Conservation (phyloP, 768 basidiomycete genomes). For the Leucogyrophana mollusca region DNA sequence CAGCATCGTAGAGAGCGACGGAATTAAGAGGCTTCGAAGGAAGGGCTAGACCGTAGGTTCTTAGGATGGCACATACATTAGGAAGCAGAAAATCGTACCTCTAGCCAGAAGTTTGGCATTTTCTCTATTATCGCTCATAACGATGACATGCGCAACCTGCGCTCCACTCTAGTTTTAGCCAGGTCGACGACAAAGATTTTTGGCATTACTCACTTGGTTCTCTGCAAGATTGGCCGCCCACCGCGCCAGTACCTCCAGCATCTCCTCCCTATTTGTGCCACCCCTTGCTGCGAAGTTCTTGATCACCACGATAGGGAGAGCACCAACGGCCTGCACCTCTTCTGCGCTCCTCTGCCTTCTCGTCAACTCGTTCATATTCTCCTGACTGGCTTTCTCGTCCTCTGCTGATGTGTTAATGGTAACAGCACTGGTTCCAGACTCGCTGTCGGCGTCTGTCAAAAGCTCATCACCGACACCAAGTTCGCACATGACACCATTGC, state of each 20-base stretch:
- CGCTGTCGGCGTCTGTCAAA: conserved; percentile 37
- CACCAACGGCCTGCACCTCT: conserved; percentile 51
- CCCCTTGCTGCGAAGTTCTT: conserved; percentile 69
- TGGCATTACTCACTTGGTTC: conserved; percentile 53
- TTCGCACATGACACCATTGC: conserved; percentile 85
- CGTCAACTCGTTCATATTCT: conserved; percentile 27
- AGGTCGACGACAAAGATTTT: no score
- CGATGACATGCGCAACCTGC: conserved; percentile 88
- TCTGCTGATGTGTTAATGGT: conserved; percentile 7
- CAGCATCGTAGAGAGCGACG: conserved; percentile 84
- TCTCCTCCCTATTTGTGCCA: conserved; percentile 59
- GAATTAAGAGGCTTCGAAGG: conserved; percentile 80
- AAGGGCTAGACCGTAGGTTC: conserved; percentile 49
- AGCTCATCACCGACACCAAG: conserved; percentile 80
- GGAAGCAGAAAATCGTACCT: conserved; percentile 40
- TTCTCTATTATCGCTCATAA: conserved; percentile 88
- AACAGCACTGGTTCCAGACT: conserved; percentile 16
- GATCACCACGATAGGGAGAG: conserved; percentile 85
- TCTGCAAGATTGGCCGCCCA: conserved; percentile 87
- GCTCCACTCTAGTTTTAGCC: no score
- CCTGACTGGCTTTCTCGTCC: conserved; percentile 29
- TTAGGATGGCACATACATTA: neutral
- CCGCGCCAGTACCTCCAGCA: conserved; percentile 71
- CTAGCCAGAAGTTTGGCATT: conserved; percentile 82
- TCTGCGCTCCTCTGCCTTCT: conserved; percentile 32